These are phyloP conservation scores for Botrytis fragariae DNA, from an alignment of 2,329 filamentous ascomycete genomes.

Conservation along the genomic window DNA sequence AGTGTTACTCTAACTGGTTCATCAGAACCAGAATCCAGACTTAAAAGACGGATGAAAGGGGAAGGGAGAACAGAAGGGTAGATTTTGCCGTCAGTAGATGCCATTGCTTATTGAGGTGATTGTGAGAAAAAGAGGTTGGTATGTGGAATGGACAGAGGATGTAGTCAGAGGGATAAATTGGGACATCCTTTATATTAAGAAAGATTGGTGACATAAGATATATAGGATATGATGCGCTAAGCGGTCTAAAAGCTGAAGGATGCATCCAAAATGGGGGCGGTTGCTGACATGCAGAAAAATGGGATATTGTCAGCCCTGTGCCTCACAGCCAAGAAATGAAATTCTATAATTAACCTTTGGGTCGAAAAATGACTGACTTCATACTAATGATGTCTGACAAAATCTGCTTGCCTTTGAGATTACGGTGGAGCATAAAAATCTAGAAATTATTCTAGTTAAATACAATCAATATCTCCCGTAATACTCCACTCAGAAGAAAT, in stretches of 20 bases:
- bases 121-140: not conserved
- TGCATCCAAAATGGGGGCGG: not conserved
- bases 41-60: conserved; percentile 12
- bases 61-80: conserved; percentile 1
- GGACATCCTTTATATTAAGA: not conserved
- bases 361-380: not conserved
- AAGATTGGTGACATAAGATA: not conserved
- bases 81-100: not conserved
- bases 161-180: not conserved
- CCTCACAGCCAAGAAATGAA: not conserved
- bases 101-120: not conserved
- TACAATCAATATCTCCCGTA: not conserved
- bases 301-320: not conserved
- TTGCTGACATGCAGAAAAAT: not conserved
- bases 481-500: too few relatives aligned
- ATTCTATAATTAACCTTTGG: not conserved
- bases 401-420: not conserved
- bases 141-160: not conserved
- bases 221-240: not conserved
- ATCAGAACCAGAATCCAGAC: not conserved
- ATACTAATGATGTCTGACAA: not conserved
- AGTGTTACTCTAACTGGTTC: conserved; percentile 15
- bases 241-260: not conserved
- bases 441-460: not conserved
- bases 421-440: too few relatives aligned